These are phyloP conservation scores for Sesbania bispinosa DNA, from an alignment of 306 rosid genomes.

Conservation along the genomic window DNA sequence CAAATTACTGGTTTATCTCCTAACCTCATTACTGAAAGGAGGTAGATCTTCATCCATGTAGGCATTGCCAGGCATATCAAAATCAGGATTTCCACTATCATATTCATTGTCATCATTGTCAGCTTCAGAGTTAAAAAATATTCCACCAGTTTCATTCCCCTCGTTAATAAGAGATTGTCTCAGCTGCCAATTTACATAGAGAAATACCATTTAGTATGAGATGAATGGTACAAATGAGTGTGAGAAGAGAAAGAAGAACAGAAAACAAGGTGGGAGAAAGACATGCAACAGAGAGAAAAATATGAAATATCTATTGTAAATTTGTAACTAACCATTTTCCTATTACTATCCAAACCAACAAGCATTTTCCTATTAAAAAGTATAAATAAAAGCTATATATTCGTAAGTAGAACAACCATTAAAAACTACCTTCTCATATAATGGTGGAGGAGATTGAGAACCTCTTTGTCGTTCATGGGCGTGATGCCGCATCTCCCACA, in stretches of 20 bases:
- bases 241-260: too few species aligned
- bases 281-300: too few species aligned
- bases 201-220: too few species aligned
- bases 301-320: too few species aligned
- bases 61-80: slow-evolving; percentile 42
- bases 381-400: background rate
- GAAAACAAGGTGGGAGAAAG: too few species aligned
- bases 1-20: slow-evolving; percentile 23
- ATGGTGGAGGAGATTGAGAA: slow-evolving; percentile 40
- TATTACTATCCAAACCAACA: too few species aligned
- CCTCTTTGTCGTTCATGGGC: slow-evolving; percentile 44
- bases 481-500: slow-evolving; percentile 56
- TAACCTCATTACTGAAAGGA: slow-evolving; percentile 48
- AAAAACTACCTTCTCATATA: slow-evolving; percentile 64
- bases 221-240: too few species aligned
- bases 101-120: slow-evolving; percentile 48
- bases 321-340: too few species aligned
- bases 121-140: slow-evolving; percentile 38
- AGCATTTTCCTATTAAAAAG: too few species aligned
- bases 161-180: slow-evolving; percentile 63
- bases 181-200: slow-evolving; percentile 62
- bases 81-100: slow-evolving; percentile 49
- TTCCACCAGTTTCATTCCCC: slow-evolving; percentile 39
- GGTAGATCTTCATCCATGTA: slow-evolving; percentile 55
- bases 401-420: background rate